A percentile compares a stretch with the other conserved stretches of the same genome.
Conservation (phyloP, 2,329 filamentous ascomycete genomes). For the Erysiphe pulchra region DNA sequence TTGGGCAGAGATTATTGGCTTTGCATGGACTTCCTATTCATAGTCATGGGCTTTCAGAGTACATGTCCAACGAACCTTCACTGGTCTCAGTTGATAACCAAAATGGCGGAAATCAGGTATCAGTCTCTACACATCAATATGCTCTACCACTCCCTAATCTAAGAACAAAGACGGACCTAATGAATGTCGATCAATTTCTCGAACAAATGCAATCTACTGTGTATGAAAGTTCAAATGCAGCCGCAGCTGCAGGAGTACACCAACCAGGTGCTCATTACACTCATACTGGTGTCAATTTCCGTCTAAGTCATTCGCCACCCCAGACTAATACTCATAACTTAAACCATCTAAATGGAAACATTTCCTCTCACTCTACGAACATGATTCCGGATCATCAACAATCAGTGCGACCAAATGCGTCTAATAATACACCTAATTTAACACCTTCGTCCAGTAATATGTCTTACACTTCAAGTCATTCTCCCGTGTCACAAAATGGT, state of each 20-base stretch:
- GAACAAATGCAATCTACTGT: constrained; percentile 92
- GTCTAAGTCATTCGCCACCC: constrained; percentile 28
- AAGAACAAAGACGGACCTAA: constrained; percentile 75
- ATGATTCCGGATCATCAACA: constrained; percentile 33
- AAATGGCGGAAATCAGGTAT: constrained; percentile 19
- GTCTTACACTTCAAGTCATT: constrained; percentile 56
- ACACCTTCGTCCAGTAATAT: constrained; percentile 52
- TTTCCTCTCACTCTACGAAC: constrained; percentile 20
- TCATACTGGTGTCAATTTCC: constrained; percentile 25
- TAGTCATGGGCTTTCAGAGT: constrained; percentile 26
- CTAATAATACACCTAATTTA: constrained; percentile 41
- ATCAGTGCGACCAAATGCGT: constrained; percentile 22
- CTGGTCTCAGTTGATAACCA: constrained; percentile 27
- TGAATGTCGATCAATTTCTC: constrained; percentile 84
- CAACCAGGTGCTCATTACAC: constrained; percentile 45
- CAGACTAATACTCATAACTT: constrained; percentile 12
- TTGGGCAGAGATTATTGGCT: constrained; percentile 67
- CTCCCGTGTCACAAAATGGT: constrained; percentile 39
- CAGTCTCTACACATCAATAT: constrained; percentile 52
- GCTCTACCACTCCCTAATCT: constrained; percentile 71
- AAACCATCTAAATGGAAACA: constrained; percentile 10
- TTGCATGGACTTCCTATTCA: constrained; percentile 46
- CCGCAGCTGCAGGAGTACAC: constrained; percentile 53
- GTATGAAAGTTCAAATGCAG: constrained; percentile 72
- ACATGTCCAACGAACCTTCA: constrained; percentile 24